A percentile compares a stretch with the other conserved stretches of the same genome.
Evolutionary conservation across 2,329 filamentous ascomycete species (phyloP).

Genomic region (Alternaria sp.): DNA sequence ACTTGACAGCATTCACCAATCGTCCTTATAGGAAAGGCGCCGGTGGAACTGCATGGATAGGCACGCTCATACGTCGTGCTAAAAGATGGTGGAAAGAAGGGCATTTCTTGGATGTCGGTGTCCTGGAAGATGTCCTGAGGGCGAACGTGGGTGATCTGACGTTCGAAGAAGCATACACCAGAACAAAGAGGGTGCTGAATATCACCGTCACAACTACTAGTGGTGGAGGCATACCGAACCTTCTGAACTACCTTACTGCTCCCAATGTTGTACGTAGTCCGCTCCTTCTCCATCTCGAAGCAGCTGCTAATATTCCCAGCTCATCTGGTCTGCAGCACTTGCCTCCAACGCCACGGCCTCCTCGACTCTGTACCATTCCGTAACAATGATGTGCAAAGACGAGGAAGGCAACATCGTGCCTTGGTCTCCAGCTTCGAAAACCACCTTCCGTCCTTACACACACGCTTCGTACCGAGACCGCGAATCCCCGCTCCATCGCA

Average conservation of each 20-base stretch:
- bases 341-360: constrained; percentile 75
- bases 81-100: constrained; percentile 75
- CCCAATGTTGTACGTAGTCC: constrained; percentile 79
- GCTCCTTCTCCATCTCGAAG: not conserved
- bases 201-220: constrained; percentile 84
- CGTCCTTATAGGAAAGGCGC: constrained; percentile 32
- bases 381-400: constrained; percentile 79
- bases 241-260: constrained; percentile 91
- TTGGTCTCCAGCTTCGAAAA: constrained; percentile 68
- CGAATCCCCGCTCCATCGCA: constrained; percentile 71
- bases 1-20: constrained; percentile 76
- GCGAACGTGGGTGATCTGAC: constrained; percentile 88
- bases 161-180: constrained; percentile 88
- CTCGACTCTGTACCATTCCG: constrained; percentile 68
- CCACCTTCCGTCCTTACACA: constrained; percentile 72
- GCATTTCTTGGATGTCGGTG: constrained; percentile 81
- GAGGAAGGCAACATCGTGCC: constrained; percentile 73
- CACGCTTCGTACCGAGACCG: constrained; percentile 68
- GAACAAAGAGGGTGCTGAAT: constrained; percentile 85
- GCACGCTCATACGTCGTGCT: constrained; percentile 70
- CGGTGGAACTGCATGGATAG: constrained; percentile 49
- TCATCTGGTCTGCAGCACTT: constrained; percentile 81
- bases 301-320: constrained; percentile 51
- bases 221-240: constrained; percentile 76
- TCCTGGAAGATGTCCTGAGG: constrained; percentile 82